Conservation (phyloP, 331 rosid species). For the Spiraea crenata region DNA sequence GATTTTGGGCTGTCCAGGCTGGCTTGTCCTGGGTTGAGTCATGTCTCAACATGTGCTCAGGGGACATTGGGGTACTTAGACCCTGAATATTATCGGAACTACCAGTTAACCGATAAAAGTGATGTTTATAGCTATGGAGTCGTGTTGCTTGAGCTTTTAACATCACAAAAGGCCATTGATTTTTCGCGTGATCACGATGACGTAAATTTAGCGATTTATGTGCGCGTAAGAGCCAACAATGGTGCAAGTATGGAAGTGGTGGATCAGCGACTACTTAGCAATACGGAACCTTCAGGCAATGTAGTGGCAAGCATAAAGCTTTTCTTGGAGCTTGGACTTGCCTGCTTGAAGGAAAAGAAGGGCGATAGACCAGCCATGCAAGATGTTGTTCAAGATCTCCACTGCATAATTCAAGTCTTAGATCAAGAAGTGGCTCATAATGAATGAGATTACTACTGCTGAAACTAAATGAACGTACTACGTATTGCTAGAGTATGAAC, state of each 20-base stretch:
- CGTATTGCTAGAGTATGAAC: not conserved
- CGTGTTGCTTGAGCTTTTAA: slow-evolving; percentile 79
- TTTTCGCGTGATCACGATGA: slow-evolving; percentile 71
- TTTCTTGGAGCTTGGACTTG: slow-evolving; percentile 71
- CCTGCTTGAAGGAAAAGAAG: slow-evolving; percentile 78
- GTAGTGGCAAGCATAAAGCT: slow-evolving; percentile 48
- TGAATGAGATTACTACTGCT: not conserved
- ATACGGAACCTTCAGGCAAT: slow-evolving; percentile 29
- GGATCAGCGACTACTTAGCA: slow-evolving; percentile 50
- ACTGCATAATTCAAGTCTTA: slow-evolving; percentile 44
- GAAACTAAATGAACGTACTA: not conserved
- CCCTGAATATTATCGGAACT: slow-evolving; percentile 88
- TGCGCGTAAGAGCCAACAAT: slow-evolving; percentile 47
- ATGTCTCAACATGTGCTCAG: slow-evolving; percentile 95
- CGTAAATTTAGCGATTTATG: slow-evolving; percentile 69
- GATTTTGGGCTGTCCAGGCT: slow-evolving; percentile 94
- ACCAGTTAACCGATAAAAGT: slow-evolving; percentile 86
- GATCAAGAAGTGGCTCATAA: slow-evolving; percentile 33
- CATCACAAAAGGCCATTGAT: slow-evolving; percentile 82
- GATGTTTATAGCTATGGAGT: slow-evolving; percentile 97
- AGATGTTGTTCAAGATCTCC: slow-evolving; percentile 64
- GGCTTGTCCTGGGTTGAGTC: slow-evolving; percentile 87
- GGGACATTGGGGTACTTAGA: slow-evolving; percentile 94
- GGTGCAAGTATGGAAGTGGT: slow-evolving; percentile 51
- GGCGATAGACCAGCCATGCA: slow-evolving; percentile 85